Evolutionary conservation across 345 rosid species (phyloP).

Genomic region (Isatis tinctoria): DNA sequence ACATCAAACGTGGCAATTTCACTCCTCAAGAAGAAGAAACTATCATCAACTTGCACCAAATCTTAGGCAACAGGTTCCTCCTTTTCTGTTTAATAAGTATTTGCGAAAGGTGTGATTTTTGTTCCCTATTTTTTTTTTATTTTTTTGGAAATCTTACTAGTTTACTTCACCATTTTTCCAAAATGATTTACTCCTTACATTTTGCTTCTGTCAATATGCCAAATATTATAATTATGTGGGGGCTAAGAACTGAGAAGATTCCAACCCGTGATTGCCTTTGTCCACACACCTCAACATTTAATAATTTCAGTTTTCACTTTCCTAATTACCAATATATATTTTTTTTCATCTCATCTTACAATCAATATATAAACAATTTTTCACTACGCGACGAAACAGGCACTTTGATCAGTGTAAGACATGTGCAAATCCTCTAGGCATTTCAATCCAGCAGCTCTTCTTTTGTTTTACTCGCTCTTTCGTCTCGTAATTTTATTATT

Average conservation of each 20-base stretch:
- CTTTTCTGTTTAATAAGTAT: not conserved
- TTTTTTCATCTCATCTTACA: not conserved
- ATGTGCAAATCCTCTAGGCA: constrained; percentile 9
- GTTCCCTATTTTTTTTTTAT: not conserved
- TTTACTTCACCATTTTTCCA: not conserved
- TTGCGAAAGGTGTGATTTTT: too few relatives aligned
- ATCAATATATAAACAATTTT: not conserved
- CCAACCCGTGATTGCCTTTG: constrained; percentile 36
- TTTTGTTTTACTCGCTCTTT: constrained; percentile 13
- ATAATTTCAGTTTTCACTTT: constrained; percentile 2
- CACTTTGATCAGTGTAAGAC: constrained; percentile 28
- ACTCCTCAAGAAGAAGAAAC: constrained; percentile 44
- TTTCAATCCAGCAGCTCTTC: not conserved
- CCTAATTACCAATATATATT: not conserved
- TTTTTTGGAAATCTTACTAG: not conserved
- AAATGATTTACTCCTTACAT: not conserved
- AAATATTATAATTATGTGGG: constrained; percentile 7
- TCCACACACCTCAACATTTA: constrained; percentile 9
- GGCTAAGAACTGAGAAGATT: constrained; percentile 22
- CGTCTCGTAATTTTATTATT: not conserved
- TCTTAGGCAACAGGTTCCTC: constrained; percentile 49
- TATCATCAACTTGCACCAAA: constrained; percentile 39
- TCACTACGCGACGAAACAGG: constrained; percentile 26
- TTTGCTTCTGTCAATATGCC: not conserved
- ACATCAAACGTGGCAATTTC: constrained; percentile 54